A percentile compares a stretch with the other conserved stretches of the same genome.
Conservation (phyloP, 2,329 filamentous ascomycete genomes). For the Venturia aucupariae region DNA sequence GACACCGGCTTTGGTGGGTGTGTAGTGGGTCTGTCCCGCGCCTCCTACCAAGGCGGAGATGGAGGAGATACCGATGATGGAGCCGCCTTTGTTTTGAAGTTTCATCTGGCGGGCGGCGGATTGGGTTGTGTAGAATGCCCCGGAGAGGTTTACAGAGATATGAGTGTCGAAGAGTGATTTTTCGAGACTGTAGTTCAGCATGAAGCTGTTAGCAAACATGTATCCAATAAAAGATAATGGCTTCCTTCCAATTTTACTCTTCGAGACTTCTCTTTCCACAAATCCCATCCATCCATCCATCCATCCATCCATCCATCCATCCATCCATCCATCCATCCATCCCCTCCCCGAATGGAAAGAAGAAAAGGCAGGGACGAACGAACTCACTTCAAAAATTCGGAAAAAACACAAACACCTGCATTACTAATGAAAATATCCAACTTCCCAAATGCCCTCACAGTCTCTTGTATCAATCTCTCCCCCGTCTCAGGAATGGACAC, state of each 20-base stretch:
- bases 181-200: constrained; percentile 10
- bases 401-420: constrained; percentile 81
- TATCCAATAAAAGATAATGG: too few relatives aligned
- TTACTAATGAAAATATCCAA: constrained; percentile 71
- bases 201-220: not conserved
- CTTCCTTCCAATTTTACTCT: too few relatives aligned
- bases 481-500: constrained; percentile 68
- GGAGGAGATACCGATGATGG: constrained; percentile 67
- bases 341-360: not conserved
- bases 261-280: too few relatives aligned
- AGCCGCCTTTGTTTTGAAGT: constrained; percentile 55
- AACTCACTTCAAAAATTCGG: constrained; percentile 65
- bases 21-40: constrained; percentile 73
- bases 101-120: constrained; percentile 80
- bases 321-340: too few relatives aligned
- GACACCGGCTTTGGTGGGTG: constrained; percentile 78
- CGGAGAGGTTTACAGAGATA: constrained; percentile 71
- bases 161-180: constrained; percentile 58
- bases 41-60: constrained; percentile 72
- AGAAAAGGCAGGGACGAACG: too few relatives aligned
- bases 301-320: too few relatives aligned
- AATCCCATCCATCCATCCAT: too few relatives aligned
- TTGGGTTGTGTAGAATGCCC: constrained; percentile 82
- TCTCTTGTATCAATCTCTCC: constrained; percentile 53
- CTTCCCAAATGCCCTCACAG: constrained; percentile 50